Conservation (phyloP, 805 yeast species). For the Hanseniaspora valbyensis region DNA sequence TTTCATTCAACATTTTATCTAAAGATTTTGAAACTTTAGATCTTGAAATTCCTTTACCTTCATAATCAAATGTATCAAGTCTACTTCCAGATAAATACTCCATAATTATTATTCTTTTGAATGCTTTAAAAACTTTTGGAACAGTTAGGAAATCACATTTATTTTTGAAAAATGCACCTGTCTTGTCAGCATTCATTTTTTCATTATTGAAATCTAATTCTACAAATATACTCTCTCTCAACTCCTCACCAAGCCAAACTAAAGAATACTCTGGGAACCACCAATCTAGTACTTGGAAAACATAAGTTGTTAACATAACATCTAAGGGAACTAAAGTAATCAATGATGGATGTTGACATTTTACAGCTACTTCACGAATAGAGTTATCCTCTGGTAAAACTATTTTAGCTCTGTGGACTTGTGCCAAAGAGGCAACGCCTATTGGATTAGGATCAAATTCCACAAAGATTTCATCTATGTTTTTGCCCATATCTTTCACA, state of each 20-base stretch:
- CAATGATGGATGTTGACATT: constrained; percentile 84
- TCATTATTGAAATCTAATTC: constrained; percentile 84
- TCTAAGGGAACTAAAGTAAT: constrained; percentile 85
- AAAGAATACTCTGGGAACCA: constrained; percentile 90
- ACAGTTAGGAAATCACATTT: constrained; percentile 40
- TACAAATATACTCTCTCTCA: constrained; percentile 74
- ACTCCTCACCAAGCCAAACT: constrained; percentile 91
- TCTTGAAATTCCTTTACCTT: constrained; percentile 52
- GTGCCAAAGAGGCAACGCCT: constrained; percentile 94
- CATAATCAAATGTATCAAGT: constrained; percentile 62
- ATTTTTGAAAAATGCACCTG: constrained; percentile 48
- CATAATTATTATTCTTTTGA: constrained; percentile 70
- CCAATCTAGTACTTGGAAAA: constrained; percentile 59
- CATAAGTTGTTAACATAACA: constrained; percentile 61
- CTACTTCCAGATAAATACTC: constrained; percentile 75
- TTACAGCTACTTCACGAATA: constrained; percentile 81
- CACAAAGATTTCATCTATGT: constrained; percentile 51
- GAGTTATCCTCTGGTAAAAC: constrained; percentile 27
- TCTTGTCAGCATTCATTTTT: constrained; percentile 66
- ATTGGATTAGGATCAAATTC: constrained; percentile 65
- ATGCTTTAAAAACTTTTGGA: constrained; percentile 59
- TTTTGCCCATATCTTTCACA: constrained; percentile 39
- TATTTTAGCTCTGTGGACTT: constrained; percentile 73
- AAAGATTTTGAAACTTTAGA: constrained; percentile 74
- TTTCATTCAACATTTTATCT: constrained; percentile 81